Evolutionary conservation across 352 stramenopile genomes (phyloP), one percentile per base, ranked within the genome.

Genomic region (Phytopythium oedochilum): DNA sequence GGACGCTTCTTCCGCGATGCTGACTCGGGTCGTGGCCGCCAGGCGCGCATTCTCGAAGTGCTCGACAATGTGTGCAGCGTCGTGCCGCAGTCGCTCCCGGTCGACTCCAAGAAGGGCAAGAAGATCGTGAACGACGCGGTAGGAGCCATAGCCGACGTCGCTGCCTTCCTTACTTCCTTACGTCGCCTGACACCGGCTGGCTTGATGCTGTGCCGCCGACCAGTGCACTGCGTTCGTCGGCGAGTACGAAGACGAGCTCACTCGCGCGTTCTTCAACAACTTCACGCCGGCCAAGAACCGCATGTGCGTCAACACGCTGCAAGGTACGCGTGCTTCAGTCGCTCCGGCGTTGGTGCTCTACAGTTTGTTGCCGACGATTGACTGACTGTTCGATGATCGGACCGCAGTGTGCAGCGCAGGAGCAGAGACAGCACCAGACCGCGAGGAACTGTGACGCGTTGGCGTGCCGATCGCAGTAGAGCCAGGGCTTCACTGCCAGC

Each of bases 11-110:
- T 17, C 9, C 20, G 5, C 20, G 32, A 2, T 11, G 7, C 32
- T 36, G 32, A 36, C 32, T 6, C n/a, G 7, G 10, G 32, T 14
- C 5, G 32, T 36, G 32, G n/a, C n/a, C n/a, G n/a, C 0, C 45
- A 89, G 78, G 79, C 64, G 26, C 83, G 83, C 32, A 94, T 94
- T 53, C 71, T 94, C 22, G 83, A 94, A 66, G 81, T 94, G n/a
- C 69, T 94, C 29, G 83, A 92, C 58, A 67, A 67, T 12, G 72
- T 94, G 14, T 94, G 81, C 46, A 66, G 86, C 11, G 59, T 68
- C 7, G 57, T 89, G 12, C 69, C 68, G n/a, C 52, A 86, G 5
- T 38, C 69, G 10, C 56, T 86, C 23, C 66, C 69, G 3, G 53
- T 59, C 20, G 60, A 55, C 11, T 75, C 64, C 18, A 71, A 70